Evolutionary conservation across 192 early-diverging fungal species (phyloP), one percentile per base, ranked within the genome.

Genomic region (Allomyces macrogynus): DNA sequence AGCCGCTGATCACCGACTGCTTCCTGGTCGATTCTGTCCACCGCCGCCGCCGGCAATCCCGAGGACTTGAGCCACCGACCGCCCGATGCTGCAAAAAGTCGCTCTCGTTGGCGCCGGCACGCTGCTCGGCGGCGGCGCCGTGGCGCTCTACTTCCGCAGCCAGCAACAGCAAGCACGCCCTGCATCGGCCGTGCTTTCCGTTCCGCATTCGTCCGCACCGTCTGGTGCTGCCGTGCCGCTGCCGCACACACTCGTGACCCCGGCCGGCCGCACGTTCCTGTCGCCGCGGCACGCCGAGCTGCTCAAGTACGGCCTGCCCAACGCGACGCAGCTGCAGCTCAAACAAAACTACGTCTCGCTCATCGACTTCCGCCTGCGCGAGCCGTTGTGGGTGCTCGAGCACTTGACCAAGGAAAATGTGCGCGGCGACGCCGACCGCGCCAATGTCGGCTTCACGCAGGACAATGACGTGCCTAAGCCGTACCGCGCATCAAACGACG

Each of bases 361-460:
- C 16, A n/a, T 57, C 16, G 49, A 57, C 49, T 57, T 20, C 49
- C 49, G 49, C 3, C 49, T 57, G 49, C 49, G 49, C 49, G 49
- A 57, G 16, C 49, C 49, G 16, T 3, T 71, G 43, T 72, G 74
- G 78, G 75, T 84, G 5, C 82, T 81, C 61, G 85, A 87, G 70
- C 84, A 87, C 67, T 65, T 90, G 63, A 88, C 84, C 16, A 67
- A 67, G 5, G 77, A 75, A 22, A 77, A 77, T 61, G 70, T 88
- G 40, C 79, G 81, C 61, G 78, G 79, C 24, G 68, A 68, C 5
- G 83, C 79, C 10, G 83, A 81, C 62, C 83, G 89, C 24, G 64
- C 63, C 49, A 77, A 87, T 63, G 90, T 89, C 3, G 69, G 67
- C 11, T 97, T 97, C 77, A 82, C 78, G 61, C 90, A 93, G 67